A percentile compares a stretch with the other conserved stretches of the same genome.
Conservation (phyloP, 176 grass and related monocot genomes). For the Paspalum notatum region DNA sequence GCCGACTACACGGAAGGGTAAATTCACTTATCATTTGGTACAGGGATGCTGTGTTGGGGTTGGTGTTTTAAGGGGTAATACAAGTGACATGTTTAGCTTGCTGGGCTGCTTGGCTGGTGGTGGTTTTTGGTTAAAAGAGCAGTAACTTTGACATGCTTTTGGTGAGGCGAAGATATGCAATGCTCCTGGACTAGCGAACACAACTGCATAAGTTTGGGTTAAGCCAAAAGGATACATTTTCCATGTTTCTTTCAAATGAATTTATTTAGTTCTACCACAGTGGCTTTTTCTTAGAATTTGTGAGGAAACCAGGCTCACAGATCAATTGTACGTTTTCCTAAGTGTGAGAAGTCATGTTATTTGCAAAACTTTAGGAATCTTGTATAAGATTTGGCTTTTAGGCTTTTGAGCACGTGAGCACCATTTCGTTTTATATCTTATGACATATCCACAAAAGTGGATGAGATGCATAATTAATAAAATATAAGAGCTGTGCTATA, state of each 20-base stretch:
- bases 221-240: background rate
- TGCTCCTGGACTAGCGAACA: background rate
- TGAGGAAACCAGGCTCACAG: background rate
- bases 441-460: background rate
- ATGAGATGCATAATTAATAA: background rate
- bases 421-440: background rate
- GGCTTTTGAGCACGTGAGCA: background rate
- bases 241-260: background rate
- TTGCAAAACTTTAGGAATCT: background rate
- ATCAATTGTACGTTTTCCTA: background rate
- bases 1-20: constrained; percentile 91
- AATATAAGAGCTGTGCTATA: background rate
- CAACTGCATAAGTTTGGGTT: background rate
- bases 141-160: background rate
- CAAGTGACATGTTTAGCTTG: background rate
- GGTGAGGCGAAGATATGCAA: background rate
- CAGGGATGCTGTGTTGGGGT: background rate
- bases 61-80: background rate
- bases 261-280: background rate
- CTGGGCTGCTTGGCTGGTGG: background rate
- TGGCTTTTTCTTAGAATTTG: background rate
- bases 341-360: background rate
- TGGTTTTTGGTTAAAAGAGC: background rate
- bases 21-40: background rate
- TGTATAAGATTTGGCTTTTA: background rate